Percentiles rank a stretch among this genome's conserved stretches.
phyloP scores from a whole-genome alignment of 331 rosid genomes.

The Erythrophleum ivorense region DNA sequence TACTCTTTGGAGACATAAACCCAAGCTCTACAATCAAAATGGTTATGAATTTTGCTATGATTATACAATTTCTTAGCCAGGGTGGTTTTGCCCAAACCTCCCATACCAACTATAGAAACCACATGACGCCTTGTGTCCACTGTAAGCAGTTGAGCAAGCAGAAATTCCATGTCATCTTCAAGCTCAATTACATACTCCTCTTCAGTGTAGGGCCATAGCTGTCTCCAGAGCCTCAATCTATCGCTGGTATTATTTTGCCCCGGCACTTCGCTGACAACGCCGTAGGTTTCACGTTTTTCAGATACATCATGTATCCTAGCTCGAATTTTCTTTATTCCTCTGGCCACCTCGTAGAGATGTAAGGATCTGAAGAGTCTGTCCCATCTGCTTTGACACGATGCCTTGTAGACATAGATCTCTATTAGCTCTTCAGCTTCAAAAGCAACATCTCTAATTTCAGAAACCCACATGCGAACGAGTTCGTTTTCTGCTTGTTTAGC shows the following conservation, averaged over 20 bases:
- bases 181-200: slow-evolving; percentile 57
- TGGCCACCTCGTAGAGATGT: slow-evolving; percentile 24
- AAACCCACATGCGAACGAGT: slow-evolving; percentile 45
- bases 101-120: slow-evolving; percentile 59
- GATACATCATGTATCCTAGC: slow-evolving; percentile 41
- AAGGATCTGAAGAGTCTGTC: slow-evolving; percentile 30
- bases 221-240: slow-evolving; percentile 49
- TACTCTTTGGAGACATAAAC: slow-evolving; percentile 52
- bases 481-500: slow-evolving; percentile 50
- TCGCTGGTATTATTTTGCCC: neutral
- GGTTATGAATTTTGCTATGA: slow-evolving; percentile 25
- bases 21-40: slow-evolving; percentile 55
- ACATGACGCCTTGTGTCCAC: slow-evolving; percentile 34
- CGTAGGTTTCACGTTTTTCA: slow-evolving; percentile 38
- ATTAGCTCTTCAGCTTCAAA: slow-evolving; percentile 51
- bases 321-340: slow-evolving; percentile 32
- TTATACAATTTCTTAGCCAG: slow-evolving; percentile 51
- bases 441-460: slow-evolving; percentile 51
- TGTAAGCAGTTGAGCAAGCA: slow-evolving; percentile 32
- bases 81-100: slow-evolving; percentile 57
- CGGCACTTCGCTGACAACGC: slow-evolving; percentile 19
- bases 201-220: slow-evolving; percentile 44
- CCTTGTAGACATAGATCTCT: slow-evolving; percentile 43
- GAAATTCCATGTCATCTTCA: slow-evolving; percentile 39
- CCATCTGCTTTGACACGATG: slow-evolving; percentile 13